phyloP scores from a whole-genome alignment of 1,139 yeast species.

The Pichia sp. region DNA sequence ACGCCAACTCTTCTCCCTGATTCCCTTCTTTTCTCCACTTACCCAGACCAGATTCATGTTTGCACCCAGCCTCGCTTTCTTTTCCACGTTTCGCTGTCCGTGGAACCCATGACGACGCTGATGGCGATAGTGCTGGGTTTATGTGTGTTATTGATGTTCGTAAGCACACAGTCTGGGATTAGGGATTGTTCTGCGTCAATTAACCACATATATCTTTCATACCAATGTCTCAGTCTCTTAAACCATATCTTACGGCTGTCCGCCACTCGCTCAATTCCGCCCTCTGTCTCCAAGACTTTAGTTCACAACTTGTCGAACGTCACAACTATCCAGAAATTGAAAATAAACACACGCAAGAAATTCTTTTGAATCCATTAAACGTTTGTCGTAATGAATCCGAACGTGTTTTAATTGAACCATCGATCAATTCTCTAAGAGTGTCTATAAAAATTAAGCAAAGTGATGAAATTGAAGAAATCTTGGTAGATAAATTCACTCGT shows the following conservation, averaged over 20 bases:
- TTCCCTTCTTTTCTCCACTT: no score
- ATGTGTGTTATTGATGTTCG: no score
- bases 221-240: constrained; percentile 75
- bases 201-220: no score
- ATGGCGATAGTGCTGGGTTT: no score
- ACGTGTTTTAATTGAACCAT: constrained; percentile 85
- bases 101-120: no score
- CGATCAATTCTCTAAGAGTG: constrained; percentile 84
- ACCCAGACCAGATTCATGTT: constrained; percentile 2
- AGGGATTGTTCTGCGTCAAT: no score
- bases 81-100: no score
- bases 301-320: constrained; percentile 92
- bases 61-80: no score
- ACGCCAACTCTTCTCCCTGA: no score
- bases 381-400: constrained; percentile 94
- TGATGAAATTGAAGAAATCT: constrained; percentile 90
- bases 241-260: constrained; percentile 92
- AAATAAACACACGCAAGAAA: constrained; percentile 73
- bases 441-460: constrained; percentile 93
- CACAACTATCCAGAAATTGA: constrained; percentile 97
- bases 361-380: constrained; percentile 80
- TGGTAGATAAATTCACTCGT: constrained; percentile 90
- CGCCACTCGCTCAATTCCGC: constrained; percentile 93
- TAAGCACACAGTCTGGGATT: no score
- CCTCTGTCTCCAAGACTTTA: constrained; percentile 87